These are phyloP conservation scores for Bryoerythrophyllum caledonicum DNA, from an alignment of 225 moss, liverwort and hornwort genomes.

Conservation along the genomic window DNA sequence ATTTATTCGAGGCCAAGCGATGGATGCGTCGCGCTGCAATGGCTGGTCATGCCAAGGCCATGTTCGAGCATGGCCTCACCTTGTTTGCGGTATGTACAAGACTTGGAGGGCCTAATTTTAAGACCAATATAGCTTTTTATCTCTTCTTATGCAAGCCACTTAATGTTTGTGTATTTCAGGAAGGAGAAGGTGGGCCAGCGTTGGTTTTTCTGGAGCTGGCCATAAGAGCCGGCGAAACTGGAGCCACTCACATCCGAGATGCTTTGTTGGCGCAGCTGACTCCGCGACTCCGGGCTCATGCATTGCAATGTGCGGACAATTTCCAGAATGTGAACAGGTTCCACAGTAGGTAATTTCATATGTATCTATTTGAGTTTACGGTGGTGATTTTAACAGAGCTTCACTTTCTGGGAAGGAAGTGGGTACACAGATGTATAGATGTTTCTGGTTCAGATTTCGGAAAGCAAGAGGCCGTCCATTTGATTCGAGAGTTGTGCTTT, in stretches of 20 bases:
- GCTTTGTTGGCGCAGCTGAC: conserved; percentile 54
- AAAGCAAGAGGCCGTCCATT: neutral
- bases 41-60: conserved; percentile 78
- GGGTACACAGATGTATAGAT: conserved; percentile 9
- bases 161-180: conserved; percentile 37
- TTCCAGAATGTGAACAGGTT: conserved; percentile 42
- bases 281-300: conserved; percentile 54
- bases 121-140: neutral
- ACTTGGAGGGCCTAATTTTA: neutral
- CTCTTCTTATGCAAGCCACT: neutral
- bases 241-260: conserved; percentile 69
- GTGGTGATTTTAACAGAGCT: neutral
- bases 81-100: conserved; percentile 61
- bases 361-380: conserved; percentile 3
- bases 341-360: conserved; percentile 19
- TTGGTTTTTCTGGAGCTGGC: conserved; percentile 77
- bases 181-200: conserved; percentile 68
- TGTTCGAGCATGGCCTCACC: conserved; percentile 74
- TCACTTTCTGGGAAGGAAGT: neutral
- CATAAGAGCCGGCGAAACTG: conserved; percentile 69
- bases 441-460: neutral
- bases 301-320: conserved; percentile 67
- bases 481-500: neutral
- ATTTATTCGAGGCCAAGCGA: conserved; percentile 63
- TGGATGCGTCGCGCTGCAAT: conserved; percentile 86